Percentiles rank a stretch among this genome's conserved stretches.
Conservation (phyloP, 2,329 filamentous ascomycete species). For the Neodidymelliopsis sp. region DNA sequence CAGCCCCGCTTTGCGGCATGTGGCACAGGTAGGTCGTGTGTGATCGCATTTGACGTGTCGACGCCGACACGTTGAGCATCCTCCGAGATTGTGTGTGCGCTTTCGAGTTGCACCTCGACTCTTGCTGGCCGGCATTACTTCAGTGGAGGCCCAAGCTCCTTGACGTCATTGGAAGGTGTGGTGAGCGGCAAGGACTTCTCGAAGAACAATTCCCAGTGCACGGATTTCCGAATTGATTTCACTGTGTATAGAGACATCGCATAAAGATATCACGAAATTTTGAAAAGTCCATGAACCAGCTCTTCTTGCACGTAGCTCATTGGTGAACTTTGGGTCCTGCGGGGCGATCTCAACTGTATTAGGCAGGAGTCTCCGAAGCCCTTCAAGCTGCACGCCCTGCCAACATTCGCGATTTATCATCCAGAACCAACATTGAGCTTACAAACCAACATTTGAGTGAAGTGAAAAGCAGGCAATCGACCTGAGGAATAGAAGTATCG, state of each 20-base stretch:
- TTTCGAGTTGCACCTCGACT: constrained; percentile 14
- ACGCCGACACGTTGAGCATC: constrained; percentile 20
- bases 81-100: constrained; percentile 24
- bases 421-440: not conserved
- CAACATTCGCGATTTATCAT: constrained; percentile 10
- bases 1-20: constrained; percentile 13
- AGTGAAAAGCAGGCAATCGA: not conserved
- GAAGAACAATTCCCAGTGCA: not conserved
- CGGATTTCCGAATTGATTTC: not conserved
- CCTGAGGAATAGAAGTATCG: not conserved
- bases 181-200: not conserved
- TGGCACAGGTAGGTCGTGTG: constrained; percentile 12
- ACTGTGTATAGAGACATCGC: constrained; percentile 3
- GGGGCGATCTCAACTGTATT: constrained; percentile 5
- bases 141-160: not conserved
- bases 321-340: constrained; percentile 1
- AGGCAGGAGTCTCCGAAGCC: constrained; percentile 12
- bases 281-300: not conserved
- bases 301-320: constrained; percentile 1
- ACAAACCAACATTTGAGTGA: not conserved
- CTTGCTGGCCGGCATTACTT: constrained; percentile 15
- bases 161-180: constrained; percentile 7
- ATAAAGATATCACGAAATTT: constrained; percentile 8
- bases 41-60: constrained; percentile 23
- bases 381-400: not conserved